Percentiles rank a stretch among this genome's conserved stretches.
These are phyloP conservation scores for Paramyrothecium roridum DNA, from an alignment of 2,329 filamentous ascomycete genomes.

Conservation along the genomic window DNA sequence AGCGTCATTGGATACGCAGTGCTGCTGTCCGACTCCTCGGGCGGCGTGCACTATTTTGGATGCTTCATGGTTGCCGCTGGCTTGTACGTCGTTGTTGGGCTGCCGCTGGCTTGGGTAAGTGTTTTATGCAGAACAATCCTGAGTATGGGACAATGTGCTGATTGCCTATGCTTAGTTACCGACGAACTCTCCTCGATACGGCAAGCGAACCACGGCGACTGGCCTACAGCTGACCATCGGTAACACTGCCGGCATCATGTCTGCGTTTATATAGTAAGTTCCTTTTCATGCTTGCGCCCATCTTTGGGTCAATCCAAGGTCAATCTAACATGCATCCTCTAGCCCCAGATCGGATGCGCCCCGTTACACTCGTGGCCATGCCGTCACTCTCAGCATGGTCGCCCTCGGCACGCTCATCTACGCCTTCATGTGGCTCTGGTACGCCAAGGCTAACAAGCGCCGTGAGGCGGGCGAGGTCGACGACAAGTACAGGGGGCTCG, in stretches of 20 bases:
- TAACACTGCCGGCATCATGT: slow-evolving; percentile 70
- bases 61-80: slow-evolving; percentile 75
- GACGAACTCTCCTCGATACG: slow-evolving; percentile 70
- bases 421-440: slow-evolving; percentile 52
- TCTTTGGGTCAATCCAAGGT: no score
- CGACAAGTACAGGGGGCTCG: slow-evolving; percentile 34
- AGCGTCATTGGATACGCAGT: slow-evolving; percentile 68
- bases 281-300: not conserved
- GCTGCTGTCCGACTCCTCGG: slow-evolving; percentile 56
- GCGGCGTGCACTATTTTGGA: slow-evolving; percentile 68
- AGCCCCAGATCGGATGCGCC: slow-evolving; percentile 47
- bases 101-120: slow-evolving; percentile 52
- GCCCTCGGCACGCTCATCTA: slow-evolving; percentile 51
- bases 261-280: slow-evolving; percentile 59
- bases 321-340: not conserved
- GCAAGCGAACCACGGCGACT: slow-evolving; percentile 70
- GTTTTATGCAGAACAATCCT: not conserved
- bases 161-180: slow-evolving; percentile 38
- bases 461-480: slow-evolving; percentile 35
- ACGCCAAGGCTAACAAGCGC: slow-evolving; percentile 41
- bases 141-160: not conserved
- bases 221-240: slow-evolving; percentile 69
- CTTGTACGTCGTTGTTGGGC: slow-evolving; percentile 58
- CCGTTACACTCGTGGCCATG: slow-evolving; percentile 60
- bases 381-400: slow-evolving; percentile 57